A percentile compares a stretch with the other conserved stretches of the same genome.
Conservation (phyloP, 176 grass and related monocot species). For the Rhipidocladum racemiflorum region DNA sequence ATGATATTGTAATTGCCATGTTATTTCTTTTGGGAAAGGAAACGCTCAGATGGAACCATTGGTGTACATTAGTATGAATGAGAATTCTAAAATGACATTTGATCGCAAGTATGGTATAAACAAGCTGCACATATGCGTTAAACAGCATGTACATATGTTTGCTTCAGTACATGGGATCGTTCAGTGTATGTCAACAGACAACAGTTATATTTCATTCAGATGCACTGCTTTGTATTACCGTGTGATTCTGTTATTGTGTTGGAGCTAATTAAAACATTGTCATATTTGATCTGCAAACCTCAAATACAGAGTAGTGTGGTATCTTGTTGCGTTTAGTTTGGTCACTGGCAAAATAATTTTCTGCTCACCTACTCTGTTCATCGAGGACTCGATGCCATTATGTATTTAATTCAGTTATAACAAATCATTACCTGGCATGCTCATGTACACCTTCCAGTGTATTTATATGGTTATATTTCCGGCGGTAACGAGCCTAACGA, state of each 20-base stretch:
- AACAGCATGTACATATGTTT: not conserved
- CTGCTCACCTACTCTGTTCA: not conserved
- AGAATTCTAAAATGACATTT: not conserved
- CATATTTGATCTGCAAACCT: not conserved
- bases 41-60: not conserved
- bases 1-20: not conserved
- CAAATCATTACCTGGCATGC: not conserved
- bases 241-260: not conserved
- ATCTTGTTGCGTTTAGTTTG: not conserved
- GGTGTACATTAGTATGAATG: not conserved
- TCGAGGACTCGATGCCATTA: not conserved
- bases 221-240: not conserved
- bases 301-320: not conserved
- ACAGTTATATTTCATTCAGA: conserved; percentile 6
- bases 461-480: not conserved
- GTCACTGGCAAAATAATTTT: not conserved
- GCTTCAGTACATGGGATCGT: not conserved
- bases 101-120: not conserved
- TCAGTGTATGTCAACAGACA: not conserved
- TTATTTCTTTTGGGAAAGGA: not conserved
- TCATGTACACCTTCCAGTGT: not conserved
- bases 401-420: not conserved
- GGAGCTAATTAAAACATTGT: not conserved
- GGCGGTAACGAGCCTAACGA: too few species aligned
- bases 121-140: not conserved